Evolutionary conservation across 1,284 basidiomycete genomes (phyloP).

Genomic region (Cryptococcus maquisensis): DNA sequence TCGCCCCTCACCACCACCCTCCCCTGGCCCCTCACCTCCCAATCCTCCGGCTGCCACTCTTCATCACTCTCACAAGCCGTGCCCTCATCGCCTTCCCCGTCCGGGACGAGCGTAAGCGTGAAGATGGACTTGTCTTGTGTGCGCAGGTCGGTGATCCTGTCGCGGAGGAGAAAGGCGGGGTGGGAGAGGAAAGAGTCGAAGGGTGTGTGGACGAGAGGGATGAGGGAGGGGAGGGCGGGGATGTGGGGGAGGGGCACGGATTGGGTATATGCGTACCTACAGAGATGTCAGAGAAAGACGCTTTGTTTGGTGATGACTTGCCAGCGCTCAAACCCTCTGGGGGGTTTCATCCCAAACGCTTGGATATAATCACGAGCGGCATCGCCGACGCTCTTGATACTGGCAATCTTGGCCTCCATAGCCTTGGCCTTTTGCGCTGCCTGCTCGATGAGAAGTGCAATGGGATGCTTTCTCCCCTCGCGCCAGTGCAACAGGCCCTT

Average conservation of each 20-base stretch:
- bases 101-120: constrained; percentile 34
- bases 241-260: constrained; percentile 9
- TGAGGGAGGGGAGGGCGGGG: constrained; percentile 23
- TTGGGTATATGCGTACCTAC: constrained; percentile 38
- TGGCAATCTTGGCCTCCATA: constrained; percentile 23
- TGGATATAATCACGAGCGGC: constrained; percentile 33
- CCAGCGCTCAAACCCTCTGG: constrained; percentile 40
- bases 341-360: constrained; percentile 34
- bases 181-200: constrained; percentile 34
- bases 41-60: constrained; percentile 16
- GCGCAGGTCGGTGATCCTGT: constrained; percentile 18
- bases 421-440: constrained; percentile 20
- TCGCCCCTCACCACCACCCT: constrained; percentile 27
- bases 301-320: constrained; percentile 12
- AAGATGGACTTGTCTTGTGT: constrained; percentile 15
- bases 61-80: constrained; percentile 27
- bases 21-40: constrained; percentile 24
- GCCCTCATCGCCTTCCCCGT: constrained; percentile 34
- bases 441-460: constrained; percentile 31
- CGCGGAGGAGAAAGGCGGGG: constrained; percentile 23
- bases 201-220: constrained; percentile 34
- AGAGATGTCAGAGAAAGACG: background rate
- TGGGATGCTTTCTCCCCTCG: constrained; percentile 23
- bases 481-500: constrained; percentile 7
- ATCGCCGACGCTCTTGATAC: constrained; percentile 23